Base-by-base conservation (phyloP, 352 stramenopile genomes). In the Globisporangium splendens region DNA sequence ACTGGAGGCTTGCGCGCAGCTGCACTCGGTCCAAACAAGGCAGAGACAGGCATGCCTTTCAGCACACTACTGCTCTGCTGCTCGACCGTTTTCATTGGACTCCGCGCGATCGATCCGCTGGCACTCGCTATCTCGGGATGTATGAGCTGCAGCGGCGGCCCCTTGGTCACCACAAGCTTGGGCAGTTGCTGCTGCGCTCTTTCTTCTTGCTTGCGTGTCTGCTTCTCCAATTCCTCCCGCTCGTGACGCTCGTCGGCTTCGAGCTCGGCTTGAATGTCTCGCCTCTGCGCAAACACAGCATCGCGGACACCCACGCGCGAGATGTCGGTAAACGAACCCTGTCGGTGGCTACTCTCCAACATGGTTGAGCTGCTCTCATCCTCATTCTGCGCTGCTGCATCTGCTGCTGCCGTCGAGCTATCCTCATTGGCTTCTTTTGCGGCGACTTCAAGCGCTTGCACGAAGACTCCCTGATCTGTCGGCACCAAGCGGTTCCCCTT, bases 101-200 rank as follows among this genome's bases (percentile, higher is more conserved):
- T 60, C 51, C 38, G 48, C 17, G 39, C 44, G 42, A 33, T 0
- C n/a, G 46, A 38, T 14, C 35, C 8, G 38, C 31, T 21, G 1
- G 22, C 2, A 39, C 8, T 4, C 1, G 42, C 8, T 39, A 57
- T 12, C 5, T 65, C 24, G 1, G 64, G 58, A 1, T 57, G 66
- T 11, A 77, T 22, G 33, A 75, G 41, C 44, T 69, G 54, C 51
- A 76, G 46, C 0, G 73, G 68, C 10, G 75, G 75, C 0, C 75
- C 75, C 21, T 77, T 83, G 17, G 72, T 82, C 18, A 85, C 72
- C 42, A 68, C 46, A 11, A 85, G 66, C 53, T 76, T 73, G 11
- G 71, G 70, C 5, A 77, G 69, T 59, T 18, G 54, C 57, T n/a
- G 54, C 28, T 8, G 4, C 33, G 31, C 31, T 22, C 38, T 56